Evolutionary conservation across 2,329 filamentous ascomycete species (phyloP).

Genomic region (Fusarium duplospermum): DNA sequence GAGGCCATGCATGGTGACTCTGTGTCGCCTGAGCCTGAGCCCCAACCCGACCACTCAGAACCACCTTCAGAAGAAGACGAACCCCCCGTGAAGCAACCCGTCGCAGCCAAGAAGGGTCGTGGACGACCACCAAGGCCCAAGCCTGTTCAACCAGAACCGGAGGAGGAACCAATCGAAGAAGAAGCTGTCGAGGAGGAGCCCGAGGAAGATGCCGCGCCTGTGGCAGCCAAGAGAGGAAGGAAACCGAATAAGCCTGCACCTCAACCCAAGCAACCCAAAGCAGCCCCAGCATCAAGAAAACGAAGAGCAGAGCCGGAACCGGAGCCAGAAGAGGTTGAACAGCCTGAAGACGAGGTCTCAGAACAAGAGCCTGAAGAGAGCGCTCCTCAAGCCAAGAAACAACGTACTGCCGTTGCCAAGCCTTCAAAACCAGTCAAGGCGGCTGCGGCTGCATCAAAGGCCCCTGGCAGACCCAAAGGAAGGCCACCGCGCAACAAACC

Average conservation of each 20-base stretch:
- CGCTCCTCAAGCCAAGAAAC: constrained; percentile 41
- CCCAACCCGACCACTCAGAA: background rate
- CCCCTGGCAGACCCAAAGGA: constrained; percentile 28
- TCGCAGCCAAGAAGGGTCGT: constrained; percentile 25
- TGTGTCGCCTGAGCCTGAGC: constrained; percentile 28
- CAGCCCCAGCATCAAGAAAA: constrained; percentile 30
- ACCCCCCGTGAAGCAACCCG: constrained; percentile 16
- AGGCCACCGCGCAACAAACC: constrained; percentile 42
- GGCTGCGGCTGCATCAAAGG: constrained; percentile 8
- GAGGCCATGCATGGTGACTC: constrained; percentile 45
- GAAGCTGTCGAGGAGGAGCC: constrained; percentile 17
- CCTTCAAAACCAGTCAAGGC: constrained; percentile 38
- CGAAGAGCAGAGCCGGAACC: constrained; percentile 21
- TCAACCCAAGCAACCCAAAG: constrained; percentile 26
- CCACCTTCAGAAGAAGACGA: constrained; percentile 9
- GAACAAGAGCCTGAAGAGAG: constrained; percentile 42
- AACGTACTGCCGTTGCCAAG: constrained; percentile 39
- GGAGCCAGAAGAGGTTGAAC: constrained; percentile 31
- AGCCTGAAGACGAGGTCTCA: constrained; percentile 23
- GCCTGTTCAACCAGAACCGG: background rate
- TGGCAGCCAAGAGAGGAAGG: constrained; percentile 16
- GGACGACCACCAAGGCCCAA: constrained; percentile 40
- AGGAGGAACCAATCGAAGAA: constrained; percentile 23
- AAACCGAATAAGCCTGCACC: constrained; percentile 26
- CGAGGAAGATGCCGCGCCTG: constrained; percentile 1